A percentile compares a stretch with the other conserved stretches of the same genome.
Evolutionary conservation across 2,329 filamentous ascomycete genomes (phyloP).

Genomic region (Monosporascus sp.): DNA sequence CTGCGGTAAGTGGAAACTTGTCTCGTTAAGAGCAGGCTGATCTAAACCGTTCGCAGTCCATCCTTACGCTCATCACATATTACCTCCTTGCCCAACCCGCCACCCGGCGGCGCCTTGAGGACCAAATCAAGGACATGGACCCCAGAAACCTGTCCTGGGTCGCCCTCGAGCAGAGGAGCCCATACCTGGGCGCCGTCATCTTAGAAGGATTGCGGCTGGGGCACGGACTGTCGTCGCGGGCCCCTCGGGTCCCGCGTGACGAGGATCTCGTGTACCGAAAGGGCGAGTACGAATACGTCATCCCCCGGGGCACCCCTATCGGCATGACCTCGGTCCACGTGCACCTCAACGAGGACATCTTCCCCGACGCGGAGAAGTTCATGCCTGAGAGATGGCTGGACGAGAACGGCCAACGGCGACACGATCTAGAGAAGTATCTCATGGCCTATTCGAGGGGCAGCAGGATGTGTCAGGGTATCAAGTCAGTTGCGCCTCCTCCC

Average conservation of each 20-base stretch:
- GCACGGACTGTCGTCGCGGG: slow-evolving; percentile 11
- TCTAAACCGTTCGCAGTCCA: slow-evolving; percentile 16
- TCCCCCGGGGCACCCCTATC: slow-evolving; percentile 15
- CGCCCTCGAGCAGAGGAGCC: slow-evolving; percentile 12
- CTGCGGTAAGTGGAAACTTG: slow-evolving; percentile 27
- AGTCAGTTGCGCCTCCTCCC: slow-evolving; percentile 11
- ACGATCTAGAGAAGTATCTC: slow-evolving; percentile 9
- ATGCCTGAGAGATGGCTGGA: slow-evolving; percentile 19
- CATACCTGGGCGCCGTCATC: slow-evolving; percentile 15
- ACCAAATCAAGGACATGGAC: slow-evolving; percentile 25
- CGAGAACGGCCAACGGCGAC: slow-evolving; percentile 1
- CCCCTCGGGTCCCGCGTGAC: slow-evolving; percentile 9
- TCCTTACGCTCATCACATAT: slow-evolving; percentile 28
- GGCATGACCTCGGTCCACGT: slow-evolving; percentile 13
- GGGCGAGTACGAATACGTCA: slow-evolving; percentile 8
- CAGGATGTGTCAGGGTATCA: slow-evolving; percentile 18
- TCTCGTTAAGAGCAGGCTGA: slow-evolving; percentile 12
- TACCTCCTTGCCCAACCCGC: slow-evolving; percentile 27
- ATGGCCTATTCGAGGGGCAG: slow-evolving; percentile 18
- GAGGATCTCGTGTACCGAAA: slow-evolving; percentile 13
- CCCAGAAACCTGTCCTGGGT: slow-evolving; percentile 11
- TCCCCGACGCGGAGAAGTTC: slow-evolving; percentile 15
- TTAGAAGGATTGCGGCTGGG: slow-evolving; percentile 16
- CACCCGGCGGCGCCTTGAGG: slow-evolving; percentile 22
- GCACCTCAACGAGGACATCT: slow-evolving; percentile 15